Evolutionary conservation across 2,329 filamentous ascomycete species (phyloP).

Genomic region (Fusarium redolens): DNA sequence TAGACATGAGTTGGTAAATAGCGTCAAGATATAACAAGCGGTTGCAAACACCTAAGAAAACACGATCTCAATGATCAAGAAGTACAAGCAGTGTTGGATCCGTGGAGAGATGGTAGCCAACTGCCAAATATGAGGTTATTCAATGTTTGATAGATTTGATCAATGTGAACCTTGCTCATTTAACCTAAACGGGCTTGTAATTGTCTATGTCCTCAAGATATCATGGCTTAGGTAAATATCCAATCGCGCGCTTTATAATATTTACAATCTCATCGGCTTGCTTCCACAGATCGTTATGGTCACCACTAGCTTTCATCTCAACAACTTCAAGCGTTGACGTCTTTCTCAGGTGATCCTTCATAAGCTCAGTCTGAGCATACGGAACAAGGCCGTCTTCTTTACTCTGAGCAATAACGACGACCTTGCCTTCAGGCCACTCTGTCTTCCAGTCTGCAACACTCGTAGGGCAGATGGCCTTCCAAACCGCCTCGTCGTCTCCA

Average conservation of each 20-base stretch:
- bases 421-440: conserved; percentile 2
- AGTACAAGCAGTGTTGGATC: too few species aligned
- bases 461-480: background rate
- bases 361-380: background rate
- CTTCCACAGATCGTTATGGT: conserved; percentile 7
- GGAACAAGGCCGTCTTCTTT: background rate
- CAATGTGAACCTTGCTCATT: too few species aligned
- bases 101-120: too few species aligned
- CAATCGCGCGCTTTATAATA: background rate
- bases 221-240: too few species aligned
- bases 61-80: too few species aligned
- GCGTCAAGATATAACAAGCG: background rate
- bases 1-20: background rate
- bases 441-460: background rate
- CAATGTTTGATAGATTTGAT: too few species aligned
- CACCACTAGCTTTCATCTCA: background rate
- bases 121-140: too few species aligned
- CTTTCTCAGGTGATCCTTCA: background rate
- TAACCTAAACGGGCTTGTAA: too few species aligned
- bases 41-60: too few species aligned
- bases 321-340: background rate
- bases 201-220: too few species aligned
- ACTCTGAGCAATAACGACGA: background rate
- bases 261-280: background rate
- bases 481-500: background rate